Base-by-base conservation (phyloP, 257 asterid species). In the Przewalskia tangutica region DNA sequence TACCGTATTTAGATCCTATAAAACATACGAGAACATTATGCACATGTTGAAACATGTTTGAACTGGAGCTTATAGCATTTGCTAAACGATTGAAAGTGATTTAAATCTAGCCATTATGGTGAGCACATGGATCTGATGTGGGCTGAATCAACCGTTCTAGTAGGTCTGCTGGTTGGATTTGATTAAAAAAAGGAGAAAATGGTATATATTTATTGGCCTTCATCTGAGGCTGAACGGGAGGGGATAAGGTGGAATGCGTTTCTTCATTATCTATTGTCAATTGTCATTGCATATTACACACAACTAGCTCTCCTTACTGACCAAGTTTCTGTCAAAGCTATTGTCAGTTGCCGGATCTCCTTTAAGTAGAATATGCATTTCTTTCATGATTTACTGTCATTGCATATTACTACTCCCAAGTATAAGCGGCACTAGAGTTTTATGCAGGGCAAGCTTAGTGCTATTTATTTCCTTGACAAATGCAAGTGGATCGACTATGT, bases 31-130 rank as follows among this genome's bases (percentile, higher is more conserved):
- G 59, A 48, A 48, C 34, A 48, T 48, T 46, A 12, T 73, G 79
- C 59, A 48, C 59, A 13, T 20, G 20, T 48, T 48, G 59, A 48
- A 20, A 71, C 79, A 46, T 20, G 13, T 12, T 20, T 46, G 58
- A 71, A 20, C 42, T 20, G 79, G 59, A 23, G 59, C 59, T 46
- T 73, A 14, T 73, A 51, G 60, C 11, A 48, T 73, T 73, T 73
- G 59, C 54, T 46, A 73, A 48, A 32, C 20, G 42, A 48, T 20
- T 12, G 79, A 36, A 73, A 48, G 38, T 73, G 8, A 73, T 70
- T 44, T 44, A 44, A 70, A 18, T 70, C 79, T 73, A 73, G 59
- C 79, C 42, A 73, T 73, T 73, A 20, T 48, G 79, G 79, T 73
- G 79, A 46, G 79, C 58, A 20, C 20, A 4, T 20, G 79, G 79